Evolutionary conservation across 1,284 basidiomycete genomes (phyloP), one percentile per base, ranked within the genome.

Genomic region (Chondrostereum purpureum): DNA sequence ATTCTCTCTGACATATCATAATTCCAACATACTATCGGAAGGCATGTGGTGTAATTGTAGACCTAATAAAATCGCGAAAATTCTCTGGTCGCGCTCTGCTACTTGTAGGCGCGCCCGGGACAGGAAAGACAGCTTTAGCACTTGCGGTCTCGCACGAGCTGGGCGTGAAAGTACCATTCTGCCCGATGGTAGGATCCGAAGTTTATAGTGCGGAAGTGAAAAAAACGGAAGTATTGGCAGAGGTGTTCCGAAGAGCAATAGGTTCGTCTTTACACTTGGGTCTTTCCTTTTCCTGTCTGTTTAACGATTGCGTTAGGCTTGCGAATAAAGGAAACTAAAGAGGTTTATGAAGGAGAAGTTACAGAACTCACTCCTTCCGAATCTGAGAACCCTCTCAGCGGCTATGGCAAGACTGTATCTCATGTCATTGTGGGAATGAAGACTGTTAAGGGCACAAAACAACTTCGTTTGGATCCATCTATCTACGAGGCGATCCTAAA

Each of bases 401-500:
- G 95, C 37, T 99, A 99, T 65, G 96, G 95, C 55, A 99, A 99
- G 72, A 98, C 95, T 1, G 92, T 99, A 48, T 92, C 92, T 20
- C 93, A 97, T 67, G 95, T 99, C 54, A 78, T 98, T 45, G 88
- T 99, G 44, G 92, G 92, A 4, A 81, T 99, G 55, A 99, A 99
- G 70, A 98, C 95, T 0, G 92, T 93, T 54, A 95, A 89, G 62
- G 95, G 96, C n/a, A 97, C 94, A 20, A 99, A 99, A 65, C 94
- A 98, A 61, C 78, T 99, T 10, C 80, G 94, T 20, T 69, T 98
- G 10, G 95, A 99, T 63, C 95, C 95, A 8, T 88, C 79, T 46
- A 94, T 98, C 57, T 99, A 98, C 65, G 95, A 99, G 64, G 88
- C 92, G 19, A 96, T 99, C 50, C 78, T 97, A 58, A 98, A 99